Evolutionary conservation across 1,284 basidiomycete genomes (phyloP), one percentile per base, ranked within the genome.

Genomic region (Puccinia novopanici): DNA sequence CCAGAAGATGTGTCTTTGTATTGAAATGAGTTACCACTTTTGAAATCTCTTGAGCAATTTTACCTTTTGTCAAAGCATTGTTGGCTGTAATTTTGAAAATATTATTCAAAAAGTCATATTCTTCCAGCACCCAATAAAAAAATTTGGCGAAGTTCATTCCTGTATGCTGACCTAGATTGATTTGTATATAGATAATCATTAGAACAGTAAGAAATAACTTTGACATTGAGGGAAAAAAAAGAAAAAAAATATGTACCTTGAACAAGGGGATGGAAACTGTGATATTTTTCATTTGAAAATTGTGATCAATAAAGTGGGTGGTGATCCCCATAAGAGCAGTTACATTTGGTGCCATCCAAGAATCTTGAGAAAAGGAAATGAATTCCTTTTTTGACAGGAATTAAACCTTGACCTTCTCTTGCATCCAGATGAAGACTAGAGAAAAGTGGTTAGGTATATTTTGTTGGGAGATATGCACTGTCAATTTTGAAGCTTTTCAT

Each of bases 1-100:
- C 68, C 12, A 71, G n/a, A n/a, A n/a, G n/a, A n/a, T n/a, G n/a
- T n/a, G n/a, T n/a, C n/a, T n/a, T n/a, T n/a, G n/a, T n/a, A 24
- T 10, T 37, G 12, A 9, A 50, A 27, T 2, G 42, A 50, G 68
- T 8, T 8, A 50, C n/a, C 42, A 50, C 45, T 3, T 2, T 50
- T 24, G 12, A 71, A 6, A 22, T 71, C 45, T n/a, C n/a, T 1
- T 30, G 45, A 6, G 68, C 68, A 42, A 71, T 71, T 50, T 50
- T 30, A 17, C 13, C 19, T 42, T 71, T 71, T 1, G n/a, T 24
- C 2, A 45, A 50, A 8, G 68, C n/a, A 27, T 75, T 75, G n/a
- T 75, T 27, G 40, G 72, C 54, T 9, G 72, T 75, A 4, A 75
- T 75, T 3, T 12, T 45, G 15, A 40, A 13, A 24, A 75, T 9